phyloP scores from a whole-genome alignment of 495 filamentous ascomycete genomes.

The Pseudomonodictys pantanalensis region DNA sequence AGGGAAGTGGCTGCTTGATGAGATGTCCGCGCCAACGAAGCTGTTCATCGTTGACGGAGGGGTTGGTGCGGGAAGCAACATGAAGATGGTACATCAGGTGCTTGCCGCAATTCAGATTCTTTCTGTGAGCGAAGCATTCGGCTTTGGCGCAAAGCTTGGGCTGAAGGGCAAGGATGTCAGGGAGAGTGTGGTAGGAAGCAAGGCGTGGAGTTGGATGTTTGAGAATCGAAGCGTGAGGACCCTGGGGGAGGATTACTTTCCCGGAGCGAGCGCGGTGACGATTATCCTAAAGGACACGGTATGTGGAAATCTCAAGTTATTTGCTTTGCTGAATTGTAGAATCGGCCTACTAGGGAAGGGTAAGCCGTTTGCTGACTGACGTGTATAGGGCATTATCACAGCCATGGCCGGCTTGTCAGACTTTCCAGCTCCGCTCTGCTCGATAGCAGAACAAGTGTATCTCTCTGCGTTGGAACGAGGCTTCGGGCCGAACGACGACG shows the following conservation, averaged over 20 bases:
- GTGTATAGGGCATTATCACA: slow-evolving; percentile 64
- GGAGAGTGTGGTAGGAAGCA: slow-evolving; percentile 55
- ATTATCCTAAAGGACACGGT: slow-evolving; percentile 80
- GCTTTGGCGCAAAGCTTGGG: slow-evolving; percentile 65
- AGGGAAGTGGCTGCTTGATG: slow-evolving; percentile 58
- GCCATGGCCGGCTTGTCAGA: slow-evolving; percentile 57
- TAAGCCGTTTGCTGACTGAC: slow-evolving; percentile 16
- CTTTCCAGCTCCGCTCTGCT: slow-evolving; percentile 68
- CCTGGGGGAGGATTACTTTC: slow-evolving; percentile 62
- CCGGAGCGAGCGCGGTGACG: slow-evolving; percentile 63
- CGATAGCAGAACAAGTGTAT: slow-evolving; percentile 70
- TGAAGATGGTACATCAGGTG: slow-evolving; percentile 86
- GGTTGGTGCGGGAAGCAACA: slow-evolving; percentile 75
- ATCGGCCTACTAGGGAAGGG: background rate
- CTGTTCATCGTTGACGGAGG: slow-evolving; percentile 72
- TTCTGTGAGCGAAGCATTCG: slow-evolving; percentile 68
- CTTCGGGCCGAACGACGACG: slow-evolving; percentile 66
- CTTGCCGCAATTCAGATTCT: slow-evolving; percentile 75
- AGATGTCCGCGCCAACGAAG: slow-evolving; percentile 60
- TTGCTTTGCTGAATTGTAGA: background rate
- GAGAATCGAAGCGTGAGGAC: slow-evolving; percentile 70
- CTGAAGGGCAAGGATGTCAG: slow-evolving; percentile 58
- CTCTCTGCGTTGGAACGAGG: slow-evolving; percentile 58
- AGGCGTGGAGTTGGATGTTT: slow-evolving; percentile 80
- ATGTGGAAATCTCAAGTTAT: too few species aligned